These are phyloP conservation scores for Sorghum bicolor DNA, from an alignment of 176 grass and related monocot species.

Conservation along the genomic window Sorghum_bicolor_NCBIv3 NC_012878.2:4042501-4043000, in stretches of 20 bases:
- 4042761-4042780: background rate
- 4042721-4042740: slow-evolving; percentile 2
- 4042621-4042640: slow-evolving; percentile 35
- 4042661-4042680: background rate
- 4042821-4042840: background rate
- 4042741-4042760: background rate
- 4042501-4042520: too few relatives aligned
- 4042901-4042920: background rate
- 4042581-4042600: slow-evolving; percentile 25
- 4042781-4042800: background rate
- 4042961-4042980: background rate
- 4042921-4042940: background rate
- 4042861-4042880: background rate
- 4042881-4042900: background rate
- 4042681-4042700: slow-evolving; percentile 20
- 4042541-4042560: background rate
- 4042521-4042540: background rate
- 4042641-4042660: background rate
- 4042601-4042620: slow-evolving; percentile 34
- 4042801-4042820: background rate
- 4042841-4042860: background rate
- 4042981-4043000: background rate
- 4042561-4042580: slow-evolving; percentile 25
- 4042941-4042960: background rate
- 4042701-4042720: slow-evolving; percentile 18